phyloP scores from a whole-genome alignment of 2,329 filamentous ascomycete species.

The Cladosporium sp. region DNA sequence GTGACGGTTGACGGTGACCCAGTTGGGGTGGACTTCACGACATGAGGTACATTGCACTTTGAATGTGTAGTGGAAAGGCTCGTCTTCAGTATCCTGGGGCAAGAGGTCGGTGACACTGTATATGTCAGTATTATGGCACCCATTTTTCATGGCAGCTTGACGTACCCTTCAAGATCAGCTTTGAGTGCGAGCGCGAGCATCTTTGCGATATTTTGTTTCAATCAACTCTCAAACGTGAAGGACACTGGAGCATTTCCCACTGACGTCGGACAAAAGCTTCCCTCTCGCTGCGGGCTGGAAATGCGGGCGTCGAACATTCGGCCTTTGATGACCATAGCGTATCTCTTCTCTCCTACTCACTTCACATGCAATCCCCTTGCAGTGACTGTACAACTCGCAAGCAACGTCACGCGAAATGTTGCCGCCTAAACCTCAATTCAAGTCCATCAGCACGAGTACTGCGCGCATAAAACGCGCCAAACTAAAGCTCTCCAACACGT shows the following conservation, averaged over 20 bases:
- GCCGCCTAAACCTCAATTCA: background rate
- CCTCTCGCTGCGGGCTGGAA: background rate
- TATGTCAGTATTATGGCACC: background rate
- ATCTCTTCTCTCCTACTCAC: background rate
- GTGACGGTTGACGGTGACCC: constrained; percentile 83
- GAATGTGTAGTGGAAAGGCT: constrained; percentile 95
- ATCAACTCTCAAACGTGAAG: background rate
- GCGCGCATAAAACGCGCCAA: constrained; percentile 25
- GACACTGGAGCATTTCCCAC: background rate
- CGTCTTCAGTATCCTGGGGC: constrained; percentile 76
- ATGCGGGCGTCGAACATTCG: background rate
- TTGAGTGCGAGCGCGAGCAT: constrained; percentile 69
- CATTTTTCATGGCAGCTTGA: background rate
- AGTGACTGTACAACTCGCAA: background rate
- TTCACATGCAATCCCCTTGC: background rate
- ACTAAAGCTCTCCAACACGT: constrained; percentile 20
- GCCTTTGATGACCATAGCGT: background rate
- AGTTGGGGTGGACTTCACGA: constrained; percentile 84
- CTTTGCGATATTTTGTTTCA: constrained; percentile 23
- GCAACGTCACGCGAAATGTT: constrained; percentile 13
- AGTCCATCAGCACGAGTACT: background rate
- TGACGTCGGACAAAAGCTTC: constrained; percentile 16
- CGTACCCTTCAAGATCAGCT: constrained; percentile 68
- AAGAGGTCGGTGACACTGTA: constrained; percentile 83
- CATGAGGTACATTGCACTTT: constrained; percentile 98